Evolutionary conservation across 1,139 yeast genomes (phyloP).

Genomic region (Oligophagozyma castellii): DNA sequence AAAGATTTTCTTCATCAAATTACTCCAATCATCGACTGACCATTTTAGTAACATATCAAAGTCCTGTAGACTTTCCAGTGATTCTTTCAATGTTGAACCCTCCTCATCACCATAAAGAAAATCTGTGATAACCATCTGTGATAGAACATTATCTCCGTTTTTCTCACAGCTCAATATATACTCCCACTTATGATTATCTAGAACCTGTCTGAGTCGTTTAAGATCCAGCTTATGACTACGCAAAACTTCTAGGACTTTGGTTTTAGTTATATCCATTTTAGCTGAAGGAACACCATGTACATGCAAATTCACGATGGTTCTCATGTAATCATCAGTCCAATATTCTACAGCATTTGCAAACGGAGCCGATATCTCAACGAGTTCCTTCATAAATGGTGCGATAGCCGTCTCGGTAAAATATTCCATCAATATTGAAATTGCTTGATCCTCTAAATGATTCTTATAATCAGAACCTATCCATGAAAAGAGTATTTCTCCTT

Average conservation of each 20-base stretch:
- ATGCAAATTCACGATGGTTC: slow-evolving; percentile 44
- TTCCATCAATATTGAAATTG: slow-evolving; percentile 57
- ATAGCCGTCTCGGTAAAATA: slow-evolving; percentile 69
- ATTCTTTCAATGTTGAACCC: slow-evolving; percentile 42
- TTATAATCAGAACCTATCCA: slow-evolving; percentile 73
- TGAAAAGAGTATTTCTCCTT: slow-evolving; percentile 59
- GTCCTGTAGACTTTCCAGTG: slow-evolving; percentile 44
- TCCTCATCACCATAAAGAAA: slow-evolving; percentile 60
- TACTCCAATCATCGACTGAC: slow-evolving; percentile 57
- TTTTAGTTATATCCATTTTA: slow-evolving; percentile 39
- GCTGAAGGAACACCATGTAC: slow-evolving; percentile 70
- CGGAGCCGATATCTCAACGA: slow-evolving; percentile 77
- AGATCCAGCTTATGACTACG: slow-evolving; percentile 50
- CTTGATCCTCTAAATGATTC: slow-evolving; percentile 43
- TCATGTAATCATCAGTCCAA: slow-evolving; percentile 56
- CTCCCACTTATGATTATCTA: slow-evolving; percentile 52
- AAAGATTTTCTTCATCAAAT: slow-evolving; percentile 38
- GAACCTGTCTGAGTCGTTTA: slow-evolving; percentile 47
- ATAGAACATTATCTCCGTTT: slow-evolving; percentile 40
- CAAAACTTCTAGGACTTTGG: slow-evolving; percentile 38
- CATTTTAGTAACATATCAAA: slow-evolving; percentile 48
- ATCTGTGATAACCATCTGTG: slow-evolving; percentile 59
- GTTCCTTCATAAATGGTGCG: slow-evolving; percentile 47
- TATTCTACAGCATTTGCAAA: slow-evolving; percentile 59
- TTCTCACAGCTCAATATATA: slow-evolving; percentile 55